Evolutionary conservation across 306 rosid genomes (phyloP).

Genomic region (Cyclanthera cordifolia): DNA sequence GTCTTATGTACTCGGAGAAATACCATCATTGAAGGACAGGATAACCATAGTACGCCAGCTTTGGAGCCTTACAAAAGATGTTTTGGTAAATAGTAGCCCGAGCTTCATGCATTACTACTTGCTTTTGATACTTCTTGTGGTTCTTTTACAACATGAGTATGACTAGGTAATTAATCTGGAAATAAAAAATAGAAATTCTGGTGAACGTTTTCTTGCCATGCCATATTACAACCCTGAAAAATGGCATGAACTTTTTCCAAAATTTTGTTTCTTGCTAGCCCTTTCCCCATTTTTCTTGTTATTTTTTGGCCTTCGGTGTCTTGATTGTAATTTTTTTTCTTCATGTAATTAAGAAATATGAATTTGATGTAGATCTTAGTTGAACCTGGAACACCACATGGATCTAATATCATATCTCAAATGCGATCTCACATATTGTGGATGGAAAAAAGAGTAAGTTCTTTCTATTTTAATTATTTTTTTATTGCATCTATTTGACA

Average conservation of each 20-base stretch:
- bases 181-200: not conserved
- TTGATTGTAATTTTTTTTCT: not conserved
- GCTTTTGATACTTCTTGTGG: not conserved
- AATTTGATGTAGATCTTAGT: constrained; percentile 51
- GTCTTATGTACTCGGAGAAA: constrained; percentile 97
- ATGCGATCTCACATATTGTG: constrained; percentile 89
- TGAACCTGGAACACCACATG: constrained; percentile 92
- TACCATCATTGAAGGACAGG: constrained; percentile 74
- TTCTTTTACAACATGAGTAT: not conserved
- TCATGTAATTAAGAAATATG: constrained; percentile 12
- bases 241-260: not conserved
- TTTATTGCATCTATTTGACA: not conserved
- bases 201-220: not conserved
- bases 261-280: not conserved
- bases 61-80: constrained; percentile 72
- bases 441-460: constrained; percentile 76
- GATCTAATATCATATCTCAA: constrained; percentile 78
- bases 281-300: not conserved
- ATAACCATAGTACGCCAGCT: constrained; percentile 85
- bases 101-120: constrained; percentile 1
- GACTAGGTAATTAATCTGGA: not conserved
- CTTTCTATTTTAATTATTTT: too few species aligned
- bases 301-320: not conserved
- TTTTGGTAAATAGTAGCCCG: constrained; percentile 46
- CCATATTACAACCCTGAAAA: not conserved